Percentiles rank a stretch among this genome's conserved stretches.
Evolutionary conservation across 1,139 yeast genomes (phyloP).

Genomic region (Pichia sp.): DNA sequence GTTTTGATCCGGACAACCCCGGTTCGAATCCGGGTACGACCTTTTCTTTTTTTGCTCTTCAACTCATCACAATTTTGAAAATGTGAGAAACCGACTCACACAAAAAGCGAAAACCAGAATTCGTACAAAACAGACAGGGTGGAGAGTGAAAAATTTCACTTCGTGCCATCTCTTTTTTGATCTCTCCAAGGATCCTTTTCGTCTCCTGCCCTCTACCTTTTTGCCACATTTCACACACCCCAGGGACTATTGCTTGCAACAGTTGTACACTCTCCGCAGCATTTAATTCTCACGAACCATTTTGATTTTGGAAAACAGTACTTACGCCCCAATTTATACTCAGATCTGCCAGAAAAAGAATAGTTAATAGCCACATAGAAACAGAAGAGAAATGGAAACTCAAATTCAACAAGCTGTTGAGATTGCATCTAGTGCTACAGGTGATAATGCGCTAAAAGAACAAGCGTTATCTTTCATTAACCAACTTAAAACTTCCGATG

Average conservation of each 20-base stretch:
- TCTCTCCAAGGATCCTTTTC: background rate
- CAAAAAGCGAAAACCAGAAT: background rate
- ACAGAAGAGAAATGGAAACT: conserved; percentile 50
- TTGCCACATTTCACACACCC: background rate
- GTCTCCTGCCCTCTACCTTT: background rate
- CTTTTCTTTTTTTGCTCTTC: conserved; percentile 29
- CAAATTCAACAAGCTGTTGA: conserved; percentile 92
- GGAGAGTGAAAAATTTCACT: conserved; percentile 1
- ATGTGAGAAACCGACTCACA: background rate
- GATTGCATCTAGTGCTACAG: conserved; percentile 68
- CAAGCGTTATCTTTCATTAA: conserved; percentile 82
- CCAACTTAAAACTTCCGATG: conserved; percentile 64
- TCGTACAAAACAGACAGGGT: background rate
- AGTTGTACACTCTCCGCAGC: too few relatives aligned
- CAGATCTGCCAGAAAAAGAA: background rate
- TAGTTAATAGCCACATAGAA: background rate
- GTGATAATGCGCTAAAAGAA: conserved; percentile 59
- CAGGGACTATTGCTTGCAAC: too few relatives aligned
- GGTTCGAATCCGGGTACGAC: conserved; percentile 95
- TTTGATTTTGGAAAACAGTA: background rate
- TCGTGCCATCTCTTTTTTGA: background rate
- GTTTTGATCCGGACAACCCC: conserved; percentile 82
- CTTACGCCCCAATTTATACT: background rate
- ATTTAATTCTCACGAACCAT: too few relatives aligned
- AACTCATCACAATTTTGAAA: background rate